Evolutionary conservation across 257 asterid species (phyloP), one percentile per base, ranked within the genome.

Genomic region (Solanum clarkiae): DNA sequence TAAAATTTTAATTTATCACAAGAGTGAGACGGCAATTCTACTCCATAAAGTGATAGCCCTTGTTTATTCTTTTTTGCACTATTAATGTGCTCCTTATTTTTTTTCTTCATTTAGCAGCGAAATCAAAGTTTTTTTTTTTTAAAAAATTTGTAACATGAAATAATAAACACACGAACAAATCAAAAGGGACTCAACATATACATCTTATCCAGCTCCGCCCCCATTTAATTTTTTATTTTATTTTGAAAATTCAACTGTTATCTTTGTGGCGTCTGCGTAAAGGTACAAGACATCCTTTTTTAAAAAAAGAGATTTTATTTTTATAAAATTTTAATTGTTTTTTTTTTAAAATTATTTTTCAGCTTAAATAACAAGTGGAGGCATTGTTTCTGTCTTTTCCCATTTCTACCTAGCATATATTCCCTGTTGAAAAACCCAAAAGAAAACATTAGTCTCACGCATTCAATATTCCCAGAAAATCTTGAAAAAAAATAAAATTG

Each of bases 261-360:
- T 84, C 11, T 68, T 70, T 75, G 92, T 85, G 91, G 90, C 93
- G 87, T 92, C 85, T 81, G 85, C 90, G 91, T 88, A 66, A 88
- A 92, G 95, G 89, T 72, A 77, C 82, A 86, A 82, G 47, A 84
- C 81, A 82, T 85, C 83, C 84, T 24, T 68, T 87, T 86, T 85
- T 88, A 4, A 36, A 0, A 36, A 36, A 36, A 36, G 6, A 59
- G 75, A 22, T 82, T 13, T 16, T n/a, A 59, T 42, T 1, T 80
- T 56, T 22, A 13, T 7, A n/a, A 11, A 59, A 20, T 17, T 56
- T 17, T 22, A 22, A 62, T 10, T 63, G 8, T 63, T 12, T 24
- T 63, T 12, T 24, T 74, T 45, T 7, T 12, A 11, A 5, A 47
- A 20, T 14, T 15, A 6, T 6, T 74, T 70, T 17, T 2, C 29